These are phyloP conservation scores for Simmondsia chinensis DNA, from an alignment of 148 eudicot species.

Conservation along the genomic window DNA sequence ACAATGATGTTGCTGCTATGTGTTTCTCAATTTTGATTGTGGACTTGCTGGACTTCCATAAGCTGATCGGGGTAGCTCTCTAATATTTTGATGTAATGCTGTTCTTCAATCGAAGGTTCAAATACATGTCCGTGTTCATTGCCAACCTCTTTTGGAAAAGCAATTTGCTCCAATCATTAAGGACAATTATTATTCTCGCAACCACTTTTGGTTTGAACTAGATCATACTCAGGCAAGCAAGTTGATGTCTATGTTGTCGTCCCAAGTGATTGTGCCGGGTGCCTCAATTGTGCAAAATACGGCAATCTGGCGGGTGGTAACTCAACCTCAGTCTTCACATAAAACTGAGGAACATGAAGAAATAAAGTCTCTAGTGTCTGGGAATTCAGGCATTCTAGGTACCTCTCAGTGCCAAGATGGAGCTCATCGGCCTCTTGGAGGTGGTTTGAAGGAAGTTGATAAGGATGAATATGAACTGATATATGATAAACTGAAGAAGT, in stretches of 20 bases:
- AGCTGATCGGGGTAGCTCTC: too few relatives aligned
- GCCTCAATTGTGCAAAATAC: conserved; percentile 13
- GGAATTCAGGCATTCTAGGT: conserved; percentile 13
- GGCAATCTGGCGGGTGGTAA: conserved; percentile 14
- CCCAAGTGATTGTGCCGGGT: conserved; percentile 37
- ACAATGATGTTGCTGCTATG: not conserved
- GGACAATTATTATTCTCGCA: conserved; percentile 42
- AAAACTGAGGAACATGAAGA: conserved; percentile 17
- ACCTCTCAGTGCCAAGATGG: conserved; percentile 14
- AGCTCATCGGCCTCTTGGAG: conserved; percentile 10
- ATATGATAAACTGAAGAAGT: conserved; percentile 36
- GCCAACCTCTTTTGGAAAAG: conserved; percentile 42
- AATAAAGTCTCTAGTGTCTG: conserved; percentile 11
- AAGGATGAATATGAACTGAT: conserved; percentile 30
- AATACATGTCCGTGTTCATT: conserved; percentile 29
- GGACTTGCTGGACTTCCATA: not conserved
- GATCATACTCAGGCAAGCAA: conserved; percentile 61
- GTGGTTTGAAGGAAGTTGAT: conserved; percentile 16
- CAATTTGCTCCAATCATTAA: conserved; percentile 54
- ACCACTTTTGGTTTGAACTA: conserved; percentile 64
- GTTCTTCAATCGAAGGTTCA: conserved; percentile 38
- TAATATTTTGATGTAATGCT: not conserved
- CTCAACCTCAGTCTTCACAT: conserved; percentile 10
- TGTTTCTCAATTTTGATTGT: not conserved
- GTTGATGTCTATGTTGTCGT: conserved; percentile 38